Conservation (phyloP, 805 yeast species). For the Millerago galiae region DNA sequence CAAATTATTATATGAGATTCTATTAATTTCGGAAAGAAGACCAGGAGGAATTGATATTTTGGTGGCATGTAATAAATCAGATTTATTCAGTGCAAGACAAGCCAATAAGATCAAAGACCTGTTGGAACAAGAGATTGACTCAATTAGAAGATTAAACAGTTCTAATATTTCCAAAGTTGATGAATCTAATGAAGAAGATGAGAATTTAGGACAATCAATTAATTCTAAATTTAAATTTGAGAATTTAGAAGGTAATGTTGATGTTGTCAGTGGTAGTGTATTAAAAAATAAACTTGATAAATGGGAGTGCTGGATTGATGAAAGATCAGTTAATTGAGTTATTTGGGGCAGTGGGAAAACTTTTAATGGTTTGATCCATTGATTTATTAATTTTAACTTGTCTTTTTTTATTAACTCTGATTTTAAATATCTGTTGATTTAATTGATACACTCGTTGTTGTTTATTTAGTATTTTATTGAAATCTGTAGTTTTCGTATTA, state of each 20-base stretch:
- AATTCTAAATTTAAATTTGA: conserved; percentile 56
- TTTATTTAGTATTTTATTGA: conserved; percentile 18
- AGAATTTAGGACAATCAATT: conserved; percentile 37
- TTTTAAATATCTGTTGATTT: conserved; percentile 33
- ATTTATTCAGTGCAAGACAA: conserved; percentile 78
- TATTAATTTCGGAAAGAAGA: conserved; percentile 54
- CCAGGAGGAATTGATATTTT: conserved; percentile 69
- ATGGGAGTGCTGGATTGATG: conserved; percentile 80
- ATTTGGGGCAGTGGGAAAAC: conserved; percentile 30
- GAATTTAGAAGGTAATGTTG: conserved; percentile 66
- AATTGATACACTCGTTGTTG: conserved; percentile 32
- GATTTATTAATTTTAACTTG: conserved; percentile 23
- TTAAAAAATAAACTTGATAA: conserved; percentile 43
- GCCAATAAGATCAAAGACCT: conserved; percentile 49
- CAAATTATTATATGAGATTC: conserved; percentile 49
- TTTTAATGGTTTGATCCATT: conserved; percentile 6
- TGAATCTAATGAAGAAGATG: conserved; percentile 28
- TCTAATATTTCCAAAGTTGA: conserved; percentile 28
- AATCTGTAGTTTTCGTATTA: conserved; percentile 10
- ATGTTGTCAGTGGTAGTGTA: conserved; percentile 68
- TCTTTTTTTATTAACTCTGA: conserved; percentile 28
- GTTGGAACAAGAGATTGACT: conserved; percentile 59
- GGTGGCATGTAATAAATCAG: conserved; percentile 80
- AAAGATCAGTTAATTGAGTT: conserved; percentile 47
- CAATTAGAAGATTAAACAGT: conserved; percentile 42